Conservation (phyloP, 1,284 basidiomycete genomes). For the Trametes sp. region DNA sequence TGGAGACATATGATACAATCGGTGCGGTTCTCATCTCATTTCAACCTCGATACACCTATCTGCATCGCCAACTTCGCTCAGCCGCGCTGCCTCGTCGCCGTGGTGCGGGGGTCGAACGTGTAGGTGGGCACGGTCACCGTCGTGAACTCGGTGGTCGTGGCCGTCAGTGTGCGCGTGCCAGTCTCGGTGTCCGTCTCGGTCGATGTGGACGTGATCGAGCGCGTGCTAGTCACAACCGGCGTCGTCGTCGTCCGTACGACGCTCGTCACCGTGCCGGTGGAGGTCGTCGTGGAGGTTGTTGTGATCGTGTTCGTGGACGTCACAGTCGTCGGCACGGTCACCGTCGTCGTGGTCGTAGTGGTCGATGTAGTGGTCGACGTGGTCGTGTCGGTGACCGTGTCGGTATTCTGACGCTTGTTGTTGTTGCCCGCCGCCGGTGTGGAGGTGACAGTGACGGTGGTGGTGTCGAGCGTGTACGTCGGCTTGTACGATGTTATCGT, state of each 20-base stretch:
- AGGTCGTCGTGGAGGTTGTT: constrained; percentile 1
- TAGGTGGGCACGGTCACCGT: constrained; percentile 7
- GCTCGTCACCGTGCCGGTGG: too few relatives aligned
- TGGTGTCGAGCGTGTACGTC: neutral
- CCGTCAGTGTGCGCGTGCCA: constrained; percentile 10
- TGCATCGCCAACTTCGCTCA: too few relatives aligned
- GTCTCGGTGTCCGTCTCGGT: constrained; percentile 6
- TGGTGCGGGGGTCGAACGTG: constrained; percentile 15
- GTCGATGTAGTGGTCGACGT: neutral
- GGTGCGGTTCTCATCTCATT: too few relatives aligned
- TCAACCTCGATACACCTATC: too few relatives aligned
- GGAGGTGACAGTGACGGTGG: neutral
- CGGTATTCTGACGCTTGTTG: neutral
- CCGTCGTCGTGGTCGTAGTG: neutral
- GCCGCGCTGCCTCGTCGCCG: constrained; percentile 1
- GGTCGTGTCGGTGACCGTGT: neutral
- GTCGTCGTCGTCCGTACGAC: neutral
- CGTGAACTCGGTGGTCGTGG: constrained; percentile 3
- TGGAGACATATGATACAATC: too few relatives aligned
- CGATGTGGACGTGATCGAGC: constrained; percentile 7
- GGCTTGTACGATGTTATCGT: neutral
- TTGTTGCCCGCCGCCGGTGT: neutral
- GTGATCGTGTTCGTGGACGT: constrained; percentile 1
- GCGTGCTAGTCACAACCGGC: constrained; percentile 2
- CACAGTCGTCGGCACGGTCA: neutral